Percentiles rank a stretch among this genome's conserved stretches.
Conservation (phyloP, 1,284 basidiomycete species). For the Leccinum pachyderme region DNA sequence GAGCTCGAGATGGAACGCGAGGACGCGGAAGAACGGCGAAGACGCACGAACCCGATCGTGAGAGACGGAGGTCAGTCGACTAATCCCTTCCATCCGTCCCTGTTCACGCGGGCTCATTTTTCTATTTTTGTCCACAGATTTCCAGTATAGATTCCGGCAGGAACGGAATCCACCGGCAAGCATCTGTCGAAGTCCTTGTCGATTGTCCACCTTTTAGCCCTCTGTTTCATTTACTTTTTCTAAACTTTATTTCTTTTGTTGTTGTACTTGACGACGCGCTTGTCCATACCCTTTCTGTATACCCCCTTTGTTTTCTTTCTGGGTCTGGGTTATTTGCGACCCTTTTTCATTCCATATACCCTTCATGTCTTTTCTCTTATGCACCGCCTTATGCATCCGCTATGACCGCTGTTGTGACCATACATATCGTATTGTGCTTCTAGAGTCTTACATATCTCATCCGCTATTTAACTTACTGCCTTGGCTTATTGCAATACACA, state of each 20-base stretch:
- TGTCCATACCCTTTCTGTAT: slow-evolving; percentile 23
- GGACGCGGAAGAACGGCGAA: slow-evolving; percentile 48
- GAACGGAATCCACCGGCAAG: slow-evolving; percentile 41
- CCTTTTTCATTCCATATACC: slow-evolving; percentile 23
- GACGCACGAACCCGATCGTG: slow-evolving; percentile 58
- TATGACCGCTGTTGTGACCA: slow-evolving; percentile 19
- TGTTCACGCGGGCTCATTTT: slow-evolving; percentile 9
- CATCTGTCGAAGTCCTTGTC: slow-evolving; percentile 35
- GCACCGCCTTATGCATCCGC: slow-evolving; percentile 18
- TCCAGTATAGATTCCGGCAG: slow-evolving; percentile 58
- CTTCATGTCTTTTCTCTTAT: slow-evolving; percentile 20
- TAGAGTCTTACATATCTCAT: slow-evolving; percentile 18
- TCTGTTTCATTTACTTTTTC: slow-evolving; percentile 1
- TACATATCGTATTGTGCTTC: slow-evolving; percentile 30
- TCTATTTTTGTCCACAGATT: slow-evolving; percentile 36
- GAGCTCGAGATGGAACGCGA: slow-evolving; percentile 66
- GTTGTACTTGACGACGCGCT: slow-evolving; percentile 27
- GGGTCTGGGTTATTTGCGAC: slow-evolving; percentile 1
- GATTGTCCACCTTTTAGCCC: slow-evolving; percentile 53
- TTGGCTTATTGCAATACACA: slow-evolving; percentile 18
- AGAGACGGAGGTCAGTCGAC: slow-evolving; percentile 51
- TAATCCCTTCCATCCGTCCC: not conserved
- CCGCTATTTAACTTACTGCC: slow-evolving; percentile 26
- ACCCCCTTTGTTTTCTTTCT: slow-evolving; percentile 13
- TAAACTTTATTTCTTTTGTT: slow-evolving; percentile 30